Evolutionary conservation across 331 rosid species (phyloP).

Genomic region (Pyracantha coccinea): DNA sequence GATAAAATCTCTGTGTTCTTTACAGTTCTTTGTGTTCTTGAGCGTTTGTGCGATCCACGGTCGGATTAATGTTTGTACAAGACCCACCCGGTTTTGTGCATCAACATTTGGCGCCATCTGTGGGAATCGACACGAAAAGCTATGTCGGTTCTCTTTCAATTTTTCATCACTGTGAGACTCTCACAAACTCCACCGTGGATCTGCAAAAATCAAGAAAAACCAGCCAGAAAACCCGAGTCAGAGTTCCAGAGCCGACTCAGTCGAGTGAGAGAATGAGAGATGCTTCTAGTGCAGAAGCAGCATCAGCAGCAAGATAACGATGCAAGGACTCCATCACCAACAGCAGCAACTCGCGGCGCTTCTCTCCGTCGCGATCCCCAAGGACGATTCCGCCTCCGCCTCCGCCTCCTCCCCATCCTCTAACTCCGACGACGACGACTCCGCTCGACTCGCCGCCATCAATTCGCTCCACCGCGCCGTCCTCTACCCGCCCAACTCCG

Average conservation of each 20-base stretch:
- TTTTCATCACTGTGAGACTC: too few species aligned
- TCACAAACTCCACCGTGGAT: too few species aligned
- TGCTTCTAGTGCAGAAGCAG: neutral
- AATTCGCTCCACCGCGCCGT: conserved; percentile 83
- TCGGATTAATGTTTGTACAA: too few species aligned
- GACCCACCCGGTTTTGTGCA: too few species aligned
- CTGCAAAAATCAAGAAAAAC: too few species aligned
- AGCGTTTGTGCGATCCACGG: too few species aligned
- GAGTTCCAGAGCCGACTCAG: neutral
- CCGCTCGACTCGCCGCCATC: conserved; percentile 68
- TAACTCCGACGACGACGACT: conserved; percentile 40
- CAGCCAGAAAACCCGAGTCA: neutral
- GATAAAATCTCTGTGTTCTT: too few species aligned
- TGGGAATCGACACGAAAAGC: too few species aligned
- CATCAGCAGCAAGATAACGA: conserved; percentile 14
- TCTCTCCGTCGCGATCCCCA: conserved; percentile 73
- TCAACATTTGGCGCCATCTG: too few species aligned
- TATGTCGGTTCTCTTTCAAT: too few species aligned
- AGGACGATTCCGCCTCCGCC: conserved; percentile 38
- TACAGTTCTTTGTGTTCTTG: too few species aligned
- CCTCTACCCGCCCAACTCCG: conserved; percentile 74
- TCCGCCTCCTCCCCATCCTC: conserved; percentile 1
- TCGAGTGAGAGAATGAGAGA: conserved; percentile 3
- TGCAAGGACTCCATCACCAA: conserved; percentile 84
- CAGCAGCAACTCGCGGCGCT: conserved; percentile 86